Evolutionary conservation across 2,329 filamentous ascomycete species (phyloP).

Genomic region (Lecanosticta acicola): DNA sequence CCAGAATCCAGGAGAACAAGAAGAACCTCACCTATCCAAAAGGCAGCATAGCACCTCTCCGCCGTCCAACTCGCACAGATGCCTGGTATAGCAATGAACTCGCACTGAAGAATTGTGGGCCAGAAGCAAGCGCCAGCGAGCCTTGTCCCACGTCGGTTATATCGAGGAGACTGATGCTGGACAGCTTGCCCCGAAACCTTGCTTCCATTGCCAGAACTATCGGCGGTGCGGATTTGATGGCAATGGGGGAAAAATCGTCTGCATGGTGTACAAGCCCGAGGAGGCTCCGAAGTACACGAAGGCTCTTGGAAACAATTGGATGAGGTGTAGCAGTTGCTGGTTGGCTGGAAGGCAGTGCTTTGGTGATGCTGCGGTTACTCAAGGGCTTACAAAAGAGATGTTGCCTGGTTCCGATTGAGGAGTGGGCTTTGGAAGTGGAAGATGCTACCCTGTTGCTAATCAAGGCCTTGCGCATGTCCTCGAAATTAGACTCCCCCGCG

Average conservation of each 20-base stretch:
- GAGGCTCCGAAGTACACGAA: not conserved
- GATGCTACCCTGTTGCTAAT: too few relatives aligned
- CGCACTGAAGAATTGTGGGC: not conserved
- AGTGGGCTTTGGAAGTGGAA: too few relatives aligned
- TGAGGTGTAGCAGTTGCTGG: not conserved
- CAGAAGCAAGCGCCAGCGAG: not conserved
- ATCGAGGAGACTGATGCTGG: not conserved
- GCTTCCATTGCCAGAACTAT: not conserved
- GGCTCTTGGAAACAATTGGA: not conserved
- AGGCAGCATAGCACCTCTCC: not conserved
- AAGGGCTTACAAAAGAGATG: too few relatives aligned
- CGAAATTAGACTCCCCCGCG: too few relatives aligned
- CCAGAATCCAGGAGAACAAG: too few relatives aligned
- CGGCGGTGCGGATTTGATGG: not conserved
- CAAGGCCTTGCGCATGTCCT: too few relatives aligned
- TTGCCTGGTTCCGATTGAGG: too few relatives aligned
- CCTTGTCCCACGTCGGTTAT: not conserved
- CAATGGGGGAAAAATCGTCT: not conserved
- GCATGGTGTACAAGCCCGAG: not conserved
- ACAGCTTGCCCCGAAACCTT: not conserved
- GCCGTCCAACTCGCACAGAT: not conserved
- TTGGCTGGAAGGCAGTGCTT: too few relatives aligned
- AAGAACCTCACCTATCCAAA: not conserved
- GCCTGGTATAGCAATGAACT: not conserved
- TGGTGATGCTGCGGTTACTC: too few relatives aligned